Evolutionary conservation across 257 asterid genomes (phyloP).

Genomic region (Leonotis leonurus): DNA sequence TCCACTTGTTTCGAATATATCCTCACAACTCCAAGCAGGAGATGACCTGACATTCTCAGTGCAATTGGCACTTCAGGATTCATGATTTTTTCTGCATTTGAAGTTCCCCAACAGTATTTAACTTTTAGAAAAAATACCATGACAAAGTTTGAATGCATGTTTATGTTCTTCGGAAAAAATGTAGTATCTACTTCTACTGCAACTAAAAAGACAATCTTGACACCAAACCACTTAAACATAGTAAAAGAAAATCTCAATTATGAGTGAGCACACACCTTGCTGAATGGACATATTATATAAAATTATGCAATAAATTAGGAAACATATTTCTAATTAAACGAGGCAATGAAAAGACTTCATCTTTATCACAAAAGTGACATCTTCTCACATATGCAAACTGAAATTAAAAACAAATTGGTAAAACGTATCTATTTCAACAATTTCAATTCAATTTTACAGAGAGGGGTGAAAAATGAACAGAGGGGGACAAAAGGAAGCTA

Average conservation of each 20-base stretch:
- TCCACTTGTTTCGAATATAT: slow-evolving; percentile 86
- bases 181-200: background rate
- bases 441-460: background rate
- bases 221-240: too few relatives aligned
- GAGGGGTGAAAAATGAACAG: background rate
- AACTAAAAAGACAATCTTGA: background rate
- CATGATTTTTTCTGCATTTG: slow-evolving; percentile 62
- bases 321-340: background rate
- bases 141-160: background rate
- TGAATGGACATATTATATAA: too few relatives aligned
- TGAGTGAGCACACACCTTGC: too few relatives aligned
- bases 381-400: too few relatives aligned
- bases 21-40: slow-evolving; percentile 88
- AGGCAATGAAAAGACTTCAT: slow-evolving; percentile 1
- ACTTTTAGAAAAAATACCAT: background rate
- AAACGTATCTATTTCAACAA: background rate
- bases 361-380: too few relatives aligned
- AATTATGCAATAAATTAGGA: background rate
- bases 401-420: too few relatives aligned
- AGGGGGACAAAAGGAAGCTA: background rate
- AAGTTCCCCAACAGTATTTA: slow-evolving; percentile 1
- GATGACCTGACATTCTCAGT: slow-evolving; percentile 85
- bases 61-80: slow-evolving; percentile 83
- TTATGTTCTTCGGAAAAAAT: background rate
- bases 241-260: too few relatives aligned